Base-by-base conservation (phyloP, 2,329 filamentous ascomycete genomes). In the Fusarium illudens region DNA sequence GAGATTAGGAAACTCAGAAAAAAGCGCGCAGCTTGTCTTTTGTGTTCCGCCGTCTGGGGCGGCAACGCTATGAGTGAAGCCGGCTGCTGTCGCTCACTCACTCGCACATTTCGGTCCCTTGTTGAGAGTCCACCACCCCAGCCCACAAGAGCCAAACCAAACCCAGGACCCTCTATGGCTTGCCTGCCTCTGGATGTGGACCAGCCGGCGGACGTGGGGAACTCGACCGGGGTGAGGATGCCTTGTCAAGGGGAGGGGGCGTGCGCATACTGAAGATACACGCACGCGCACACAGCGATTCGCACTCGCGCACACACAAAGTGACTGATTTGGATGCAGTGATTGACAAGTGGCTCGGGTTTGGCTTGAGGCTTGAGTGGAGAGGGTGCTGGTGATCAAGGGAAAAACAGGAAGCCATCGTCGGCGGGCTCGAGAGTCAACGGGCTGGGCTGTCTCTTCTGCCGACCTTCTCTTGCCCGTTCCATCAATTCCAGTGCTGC, bases 11-110 rank as follows among this genome's bases (percentile, higher is more conserved):
- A 70, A 25, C 20, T n/a, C 22, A 25, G 51, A 60, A 54, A 73
- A 73, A 73, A 73, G 70, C 69, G 71, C 71, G 71, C 71, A 73
- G 64, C 68, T 72, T 49, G 29, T 70, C 68, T 72, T 73, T 72
- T 68, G 67, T 73, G 71, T 58, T 58, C 60, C 52, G 60, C 60
- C 52, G 22, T 55, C 60, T 60, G 63, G 63, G 62, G 66, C 64
- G 59, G 69, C 59, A 60, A 57, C 60, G 58, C 66, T 69, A 54
- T 60, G 49, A 73, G 65, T 65, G 67, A 71, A 71, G 67, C 64
- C 58, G 62, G 64, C 61, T 72, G 60, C 58, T 60, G 60, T 56
- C 50, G 33, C 64, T 39, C 29, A 56, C 58, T 39, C 50, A 50
- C 60, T 54, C 60, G 60, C 64, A 62, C 65, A 63, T 60, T 67